Conservation (phyloP, 169 alveolate genomes). For the Eimeria zaria region DNA sequence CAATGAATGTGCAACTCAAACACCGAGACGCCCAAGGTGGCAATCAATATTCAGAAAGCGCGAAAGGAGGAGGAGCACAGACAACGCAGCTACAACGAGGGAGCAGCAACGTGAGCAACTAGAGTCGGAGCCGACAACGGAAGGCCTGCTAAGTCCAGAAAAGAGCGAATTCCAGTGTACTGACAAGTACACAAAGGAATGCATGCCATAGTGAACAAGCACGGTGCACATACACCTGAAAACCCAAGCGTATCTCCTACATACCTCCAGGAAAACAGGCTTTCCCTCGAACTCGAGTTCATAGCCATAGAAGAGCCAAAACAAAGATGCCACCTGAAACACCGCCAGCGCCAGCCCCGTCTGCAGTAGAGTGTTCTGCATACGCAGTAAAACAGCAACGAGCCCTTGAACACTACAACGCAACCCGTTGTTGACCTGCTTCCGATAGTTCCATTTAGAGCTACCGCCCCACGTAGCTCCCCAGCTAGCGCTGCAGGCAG, state of each 20-base stretch:
- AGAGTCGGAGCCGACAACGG: neutral
- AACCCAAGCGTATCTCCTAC: neutral
- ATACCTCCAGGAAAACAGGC: slow-evolving; percentile 67
- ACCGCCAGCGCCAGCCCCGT: slow-evolving; percentile 28
- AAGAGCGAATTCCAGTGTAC: neutral
- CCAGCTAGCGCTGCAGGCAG: neutral
- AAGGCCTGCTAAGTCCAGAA: neutral
- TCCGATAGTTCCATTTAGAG: neutral
- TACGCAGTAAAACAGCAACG: neutral
- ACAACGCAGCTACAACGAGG: neutral
- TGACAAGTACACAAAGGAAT: neutral
- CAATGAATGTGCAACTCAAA: neutral
- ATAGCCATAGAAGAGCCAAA: slow-evolving; percentile 71
- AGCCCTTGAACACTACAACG: neutral
- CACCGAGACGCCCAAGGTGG: neutral
- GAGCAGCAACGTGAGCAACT: neutral
- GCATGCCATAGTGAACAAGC: neutral
- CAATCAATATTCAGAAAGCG: neutral
- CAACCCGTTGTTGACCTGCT: neutral
- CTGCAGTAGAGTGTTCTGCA: slow-evolving; percentile 59
- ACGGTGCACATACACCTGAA: neutral
- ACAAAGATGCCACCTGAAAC: slow-evolving; percentile 40
- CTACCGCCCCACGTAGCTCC: neutral
- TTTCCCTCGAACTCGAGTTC: slow-evolving; percentile 72
- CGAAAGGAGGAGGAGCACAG: neutral